A percentile compares a stretch with the other conserved stretches of the same genome.
phyloP scores from a whole-genome alignment of 805 yeast genomes.

The Candida morakotiae region DNA sequence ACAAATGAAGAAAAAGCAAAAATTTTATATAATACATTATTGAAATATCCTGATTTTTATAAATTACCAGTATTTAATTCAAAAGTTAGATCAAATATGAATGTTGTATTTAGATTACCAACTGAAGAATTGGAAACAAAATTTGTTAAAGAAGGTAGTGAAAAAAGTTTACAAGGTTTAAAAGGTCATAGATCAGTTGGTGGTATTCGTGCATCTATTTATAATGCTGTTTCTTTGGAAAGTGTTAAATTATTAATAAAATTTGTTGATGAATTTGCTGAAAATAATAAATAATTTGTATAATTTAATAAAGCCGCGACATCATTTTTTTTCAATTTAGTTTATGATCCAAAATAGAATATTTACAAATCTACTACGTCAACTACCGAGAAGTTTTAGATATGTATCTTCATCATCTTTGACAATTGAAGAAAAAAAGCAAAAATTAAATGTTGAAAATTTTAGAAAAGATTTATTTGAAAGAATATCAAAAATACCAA shows the following conservation, averaged over 20 bases:
- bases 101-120: slow-evolving; percentile 80
- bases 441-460: slow-evolving; percentile 26
- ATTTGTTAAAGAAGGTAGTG: slow-evolving; percentile 68
- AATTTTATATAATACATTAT: slow-evolving; percentile 61
- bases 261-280: slow-evolving; percentile 60
- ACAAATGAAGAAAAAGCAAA: slow-evolving; percentile 60
- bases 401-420: slow-evolving; percentile 1
- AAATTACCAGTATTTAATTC: slow-evolving; percentile 58
- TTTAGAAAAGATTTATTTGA: slow-evolving; percentile 38
- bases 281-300: slow-evolving; percentile 19
- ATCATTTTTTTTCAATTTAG: neutral
- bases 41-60: slow-evolving; percentile 60
- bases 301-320: neutral
- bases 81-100: slow-evolving; percentile 77
- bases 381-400: neutral
- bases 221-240: slow-evolving; percentile 74
- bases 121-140: slow-evolving; percentile 60
- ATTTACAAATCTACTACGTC: slow-evolving; percentile 1
- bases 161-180: slow-evolving; percentile 62
- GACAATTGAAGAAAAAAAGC: slow-evolving; percentile 19
- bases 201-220: slow-evolving; percentile 90
- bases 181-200: slow-evolving; percentile 98
- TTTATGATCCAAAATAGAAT: neutral
- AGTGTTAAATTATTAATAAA: slow-evolving; percentile 55
- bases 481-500: slow-evolving; percentile 74